Base-by-base conservation (phyloP, 257 asterid species). In the Nicotiana benthamiana region DNA sequence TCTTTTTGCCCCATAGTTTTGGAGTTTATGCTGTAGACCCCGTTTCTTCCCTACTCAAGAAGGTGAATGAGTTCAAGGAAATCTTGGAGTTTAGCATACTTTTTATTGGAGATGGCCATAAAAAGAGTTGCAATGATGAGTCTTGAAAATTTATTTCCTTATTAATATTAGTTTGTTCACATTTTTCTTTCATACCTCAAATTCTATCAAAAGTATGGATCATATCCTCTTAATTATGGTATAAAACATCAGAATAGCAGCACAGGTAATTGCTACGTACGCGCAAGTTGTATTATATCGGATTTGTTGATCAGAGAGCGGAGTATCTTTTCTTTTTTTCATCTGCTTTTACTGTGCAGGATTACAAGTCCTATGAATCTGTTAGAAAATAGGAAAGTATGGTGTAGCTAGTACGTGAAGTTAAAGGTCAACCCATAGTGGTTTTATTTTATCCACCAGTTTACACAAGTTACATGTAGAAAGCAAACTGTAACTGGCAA, bases 371-470 rank as follows among this genome's bases (percentile, higher is more conserved):
- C 54, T 51, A 51, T 9, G 16, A 3, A 12, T 51, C 15, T 3
- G 17, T 70, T 22, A 13, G 8, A 70, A 36, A 43, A 72, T 72
- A 24, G 20, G 57, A 13, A n/a, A 43, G 57, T 24, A 12, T 22
- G 54, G 28, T 30, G 32, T 70, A 20, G 12, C 22, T 70, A 22
- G 57, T 22, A 12, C 6, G 16, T 70, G 36, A 43, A 22, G 34
- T 74, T 74, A 48, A 74, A 26, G 61, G 79, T 74, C 79, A 74
- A 48, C 62, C 61, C 76, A n/a, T 48, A 46, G 20, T 51, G 56
- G 6, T 51, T 51, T 36, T 12, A 48, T 51, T 51, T 36, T 12
- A 48, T 46, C 52, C 52, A 8, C 52, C 12, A 9, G 52, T 46
- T 46, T 46, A 46, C 4, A 43, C 1, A 43, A 43, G 51, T 43